phyloP scores from a whole-genome alignment of 305 asterid species.

The Salvia sclarea region DNA sequence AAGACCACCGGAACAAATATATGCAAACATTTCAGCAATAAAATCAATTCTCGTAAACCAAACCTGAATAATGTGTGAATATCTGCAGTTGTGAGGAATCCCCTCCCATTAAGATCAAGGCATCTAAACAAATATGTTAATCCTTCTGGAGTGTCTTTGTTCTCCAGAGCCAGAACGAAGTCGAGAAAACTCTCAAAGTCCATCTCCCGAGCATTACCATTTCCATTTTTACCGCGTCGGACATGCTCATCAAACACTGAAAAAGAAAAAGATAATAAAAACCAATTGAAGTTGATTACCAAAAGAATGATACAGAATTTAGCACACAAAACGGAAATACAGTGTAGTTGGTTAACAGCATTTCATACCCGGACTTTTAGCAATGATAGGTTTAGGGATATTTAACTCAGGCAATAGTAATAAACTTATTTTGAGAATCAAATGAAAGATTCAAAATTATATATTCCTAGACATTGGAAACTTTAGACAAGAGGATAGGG shows the following conservation, averaged over 20 bases:
- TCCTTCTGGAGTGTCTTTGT: slow-evolving; percentile 96
- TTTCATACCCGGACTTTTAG: neutral
- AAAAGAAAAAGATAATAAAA: slow-evolving; percentile 9
- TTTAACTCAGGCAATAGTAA: too few species aligned
- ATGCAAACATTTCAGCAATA: slow-evolving; percentile 2
- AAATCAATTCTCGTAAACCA: neutral
- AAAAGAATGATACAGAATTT: neutral
- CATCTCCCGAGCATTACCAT: slow-evolving; percentile 90
- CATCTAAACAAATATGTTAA: slow-evolving; percentile 88
- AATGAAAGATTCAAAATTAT: too few species aligned
- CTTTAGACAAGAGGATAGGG: too few species aligned
- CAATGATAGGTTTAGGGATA: neutral
- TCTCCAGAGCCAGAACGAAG: slow-evolving; percentile 91
- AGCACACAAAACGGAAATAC: neutral
- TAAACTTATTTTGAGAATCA: too few species aligned
- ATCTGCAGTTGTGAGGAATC: slow-evolving; percentile 87
- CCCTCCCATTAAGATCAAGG: slow-evolving; percentile 92
- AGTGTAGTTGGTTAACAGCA: neutral
- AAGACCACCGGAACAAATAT: neutral
- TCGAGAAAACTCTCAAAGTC: slow-evolving; percentile 94
- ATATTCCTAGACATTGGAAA: too few species aligned
- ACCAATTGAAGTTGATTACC: neutral
- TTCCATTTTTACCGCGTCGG: slow-evolving; percentile 88
- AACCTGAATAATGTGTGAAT: slow-evolving; percentile 94
- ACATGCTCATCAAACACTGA: slow-evolving; percentile 96